Base-by-base conservation (phyloP, 2,329 filamentous ascomycete genomes). In the Paecilomyces niveus region DNA sequence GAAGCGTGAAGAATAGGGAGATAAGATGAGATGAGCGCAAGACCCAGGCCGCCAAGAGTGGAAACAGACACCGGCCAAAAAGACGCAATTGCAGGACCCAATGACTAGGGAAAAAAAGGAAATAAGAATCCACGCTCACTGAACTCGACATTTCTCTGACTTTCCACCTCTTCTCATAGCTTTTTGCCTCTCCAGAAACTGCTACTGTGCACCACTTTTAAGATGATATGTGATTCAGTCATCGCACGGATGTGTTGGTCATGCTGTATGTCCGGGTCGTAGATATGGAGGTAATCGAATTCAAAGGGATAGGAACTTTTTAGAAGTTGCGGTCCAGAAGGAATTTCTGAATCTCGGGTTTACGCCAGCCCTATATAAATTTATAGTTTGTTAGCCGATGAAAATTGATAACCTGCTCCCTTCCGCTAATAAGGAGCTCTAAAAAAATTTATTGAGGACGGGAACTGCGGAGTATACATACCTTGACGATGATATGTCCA, bases 401-500 rank as follows among this genome's bases (percentile, higher is more conserved):
- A 13, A 9, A n/a, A 52, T 52, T 11, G 21, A 21, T 13, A 45
- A 45, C 9, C 18, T 21, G 39, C 39, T 45, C 39, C 13, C 13
- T 26, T 52, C 49, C 18, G n/a, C n/a, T 21, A 3, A 52, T 6
- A 26, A 26, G 22, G 39, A 5, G 24, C 11, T 32, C n/a, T 55
- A 29, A 22, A 24, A 22, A 24, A 6, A 18, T 26, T 11, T 3
- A 29, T 39, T 49, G 54, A 59, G n/a, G 39, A 58, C 26, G 22
- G 11, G 29, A 33, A 50, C 1, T 56, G 5, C 35, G 8, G 13
- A 13, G 52, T 54, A 29, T 21, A 55, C 78, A 66, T 72, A 90
- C 89, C 81, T 87, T 90, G 62, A 96, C 79, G 62, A 88, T 78
- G 56, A 97, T 82, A 67, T 96, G 88, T 55, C 83, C 82, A 52